Evolutionary conservation across 2,329 filamentous ascomycete genomes (phyloP).

Genomic region (Monosporascus ibericus): DNA sequence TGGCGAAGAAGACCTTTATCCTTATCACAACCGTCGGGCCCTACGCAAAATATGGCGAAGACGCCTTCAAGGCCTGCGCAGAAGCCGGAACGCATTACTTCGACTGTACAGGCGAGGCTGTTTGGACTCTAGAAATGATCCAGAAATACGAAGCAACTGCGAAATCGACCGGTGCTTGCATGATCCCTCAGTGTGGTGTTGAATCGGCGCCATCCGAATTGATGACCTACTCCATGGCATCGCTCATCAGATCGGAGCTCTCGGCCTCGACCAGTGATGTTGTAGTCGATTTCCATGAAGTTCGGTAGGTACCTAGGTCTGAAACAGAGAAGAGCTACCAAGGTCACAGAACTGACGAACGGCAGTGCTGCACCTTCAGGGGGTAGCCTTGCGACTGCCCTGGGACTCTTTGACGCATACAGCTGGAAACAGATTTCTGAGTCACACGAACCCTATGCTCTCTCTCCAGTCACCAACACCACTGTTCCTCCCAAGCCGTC

Average conservation of each 20-base stretch:
- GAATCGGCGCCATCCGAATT: slow-evolving; percentile 60
- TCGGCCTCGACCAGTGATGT: slow-evolving; percentile 47
- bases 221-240: slow-evolving; percentile 46
- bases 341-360: slow-evolving; percentile 3
- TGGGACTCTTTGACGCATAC: slow-evolving; percentile 53
- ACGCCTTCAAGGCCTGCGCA: slow-evolving; percentile 55
- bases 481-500: slow-evolving; percentile 26
- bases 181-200: slow-evolving; percentile 57
- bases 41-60: slow-evolving; percentile 50
- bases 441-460: slow-evolving; percentile 44
- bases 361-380: slow-evolving; percentile 48
- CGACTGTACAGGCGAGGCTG: slow-evolving; percentile 56
- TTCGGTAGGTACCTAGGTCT: slow-evolving; percentile 27
- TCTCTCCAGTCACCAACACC: slow-evolving; percentile 49
- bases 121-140: slow-evolving; percentile 55
- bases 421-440: slow-evolving; percentile 39
- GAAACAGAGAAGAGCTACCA: not conserved
- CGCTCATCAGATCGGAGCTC: slow-evolving; percentile 43
- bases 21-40: slow-evolving; percentile 56
- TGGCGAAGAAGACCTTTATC: slow-evolving; percentile 51
- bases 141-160: slow-evolving; percentile 50
- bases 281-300: slow-evolving; percentile 40
- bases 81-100: slow-evolving; percentile 59
- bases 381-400: slow-evolving; percentile 62
- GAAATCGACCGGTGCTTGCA: slow-evolving; percentile 47